Conservation (phyloP, 148 eudicot genomes). For the Rhododendron williamsianum region DNA sequence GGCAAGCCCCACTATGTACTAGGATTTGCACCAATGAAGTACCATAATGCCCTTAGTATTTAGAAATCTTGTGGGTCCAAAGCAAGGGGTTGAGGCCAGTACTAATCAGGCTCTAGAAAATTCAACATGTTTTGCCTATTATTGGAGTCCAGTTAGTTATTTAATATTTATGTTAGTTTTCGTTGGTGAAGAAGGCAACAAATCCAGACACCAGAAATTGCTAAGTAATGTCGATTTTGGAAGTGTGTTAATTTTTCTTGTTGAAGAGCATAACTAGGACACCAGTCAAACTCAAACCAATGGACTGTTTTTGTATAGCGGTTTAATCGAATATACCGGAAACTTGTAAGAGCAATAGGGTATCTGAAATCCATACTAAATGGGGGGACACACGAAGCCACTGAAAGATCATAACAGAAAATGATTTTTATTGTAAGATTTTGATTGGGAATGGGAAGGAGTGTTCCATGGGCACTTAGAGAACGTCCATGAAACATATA, state of each 20-base stretch:
- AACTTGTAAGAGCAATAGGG: neutral
- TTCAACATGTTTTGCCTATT: neutral
- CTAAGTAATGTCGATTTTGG: neutral
- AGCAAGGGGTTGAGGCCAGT: neutral
- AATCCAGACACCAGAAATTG: neutral
- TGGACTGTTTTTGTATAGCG: neutral
- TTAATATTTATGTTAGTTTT: neutral
- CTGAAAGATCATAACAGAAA: neutral
- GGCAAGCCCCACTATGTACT: neutral
- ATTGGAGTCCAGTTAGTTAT: neutral
- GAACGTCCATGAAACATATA: neutral
- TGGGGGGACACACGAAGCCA: neutral
- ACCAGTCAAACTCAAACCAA: neutral
- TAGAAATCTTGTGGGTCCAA: neutral
- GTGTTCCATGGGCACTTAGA: neutral
- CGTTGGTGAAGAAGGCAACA: neutral
- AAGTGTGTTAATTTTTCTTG: neutral
- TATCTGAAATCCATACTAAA: neutral
- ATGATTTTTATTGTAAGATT: neutral
- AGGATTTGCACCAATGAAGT: neutral
- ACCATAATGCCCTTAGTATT: neutral
- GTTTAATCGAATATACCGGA: neutral
- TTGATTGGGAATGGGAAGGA: neutral
- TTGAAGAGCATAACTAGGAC: neutral
- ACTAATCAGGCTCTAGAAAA: neutral